Evolutionary conservation across 169 alveolate species (phyloP).

Genomic region (Plasmodium gonderi): DNA sequence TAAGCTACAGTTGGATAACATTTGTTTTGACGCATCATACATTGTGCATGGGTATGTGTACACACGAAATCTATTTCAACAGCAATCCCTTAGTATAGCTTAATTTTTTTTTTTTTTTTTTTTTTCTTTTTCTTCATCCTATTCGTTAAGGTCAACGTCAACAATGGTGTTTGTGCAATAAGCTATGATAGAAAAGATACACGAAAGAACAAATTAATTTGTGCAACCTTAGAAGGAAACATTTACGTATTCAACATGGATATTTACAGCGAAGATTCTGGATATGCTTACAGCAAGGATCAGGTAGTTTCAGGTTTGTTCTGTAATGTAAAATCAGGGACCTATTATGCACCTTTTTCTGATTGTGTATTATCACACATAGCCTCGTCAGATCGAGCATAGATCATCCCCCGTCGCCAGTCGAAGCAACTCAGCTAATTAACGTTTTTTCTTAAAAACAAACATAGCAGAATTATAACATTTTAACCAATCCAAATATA

Average conservation of each 20-base stretch:
- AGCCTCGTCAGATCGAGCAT: not conserved
- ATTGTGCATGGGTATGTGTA: not conserved
- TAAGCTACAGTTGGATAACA: not conserved
- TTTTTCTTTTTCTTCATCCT: slow-evolving; percentile 48
- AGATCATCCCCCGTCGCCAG: not conserved
- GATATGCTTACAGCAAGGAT: slow-evolving; percentile 88
- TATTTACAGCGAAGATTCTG: slow-evolving; percentile 89
- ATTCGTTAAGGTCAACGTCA: slow-evolving; percentile 88
- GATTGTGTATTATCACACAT: not conserved
- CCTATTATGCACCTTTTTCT: not conserved
- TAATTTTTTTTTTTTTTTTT: not conserved
- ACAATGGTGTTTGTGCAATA: slow-evolving; percentile 91
- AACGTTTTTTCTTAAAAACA: not conserved
- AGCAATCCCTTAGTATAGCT: not conserved
- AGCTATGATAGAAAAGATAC: slow-evolving; percentile 92
- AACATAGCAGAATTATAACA: not conserved
- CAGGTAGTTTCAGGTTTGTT: slow-evolving; percentile 48
- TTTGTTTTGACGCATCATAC: not conserved
- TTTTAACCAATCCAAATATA: not conserved
- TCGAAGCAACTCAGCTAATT: not conserved
- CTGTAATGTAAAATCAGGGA: not conserved
- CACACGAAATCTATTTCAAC: not conserved
- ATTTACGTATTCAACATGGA: slow-evolving; percentile 89
- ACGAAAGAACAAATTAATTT: slow-evolving; percentile 90
- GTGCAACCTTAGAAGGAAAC: slow-evolving; percentile 90